A percentile compares a stretch with the other conserved stretches of the same genome.
Conservation (phyloP, 164 flowering plant genomes). For the Sedum album region DNA sequence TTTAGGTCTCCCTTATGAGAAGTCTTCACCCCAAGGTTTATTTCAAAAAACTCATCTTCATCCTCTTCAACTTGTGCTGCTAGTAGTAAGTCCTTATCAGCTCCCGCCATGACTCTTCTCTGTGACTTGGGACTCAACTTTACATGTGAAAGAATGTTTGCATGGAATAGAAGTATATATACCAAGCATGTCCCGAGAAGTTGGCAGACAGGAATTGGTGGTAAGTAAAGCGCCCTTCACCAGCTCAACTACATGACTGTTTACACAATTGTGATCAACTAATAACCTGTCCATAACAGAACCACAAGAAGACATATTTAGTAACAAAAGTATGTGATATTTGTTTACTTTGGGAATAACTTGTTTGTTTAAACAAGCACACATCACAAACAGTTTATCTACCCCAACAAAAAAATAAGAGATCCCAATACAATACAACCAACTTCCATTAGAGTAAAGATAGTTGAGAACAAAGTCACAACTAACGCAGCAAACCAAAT, state of each 20-base stretch:
- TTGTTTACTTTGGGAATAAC: not conserved
- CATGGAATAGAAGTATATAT: not conserved
- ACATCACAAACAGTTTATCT: not conserved
- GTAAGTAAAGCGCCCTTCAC: conserved; percentile 39
- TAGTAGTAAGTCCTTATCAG: not conserved
- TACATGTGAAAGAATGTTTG: not conserved
- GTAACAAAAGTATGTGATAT: not conserved
- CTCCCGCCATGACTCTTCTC: not conserved
- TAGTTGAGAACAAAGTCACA: not conserved
- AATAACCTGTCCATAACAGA: conserved; percentile 1
- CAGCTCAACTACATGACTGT: conserved; percentile 21
- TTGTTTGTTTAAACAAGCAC: not conserved
- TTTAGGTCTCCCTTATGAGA: conserved; percentile 19
- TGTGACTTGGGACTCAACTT: no score
- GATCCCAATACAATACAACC: not conserved
- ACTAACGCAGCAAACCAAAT: not conserved
- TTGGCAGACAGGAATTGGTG: conserved; percentile 15
- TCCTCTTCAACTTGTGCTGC: conserved; percentile 14
- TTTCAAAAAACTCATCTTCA: conserved; percentile 56
- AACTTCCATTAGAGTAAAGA: not conserved
- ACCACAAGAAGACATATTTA: not conserved
- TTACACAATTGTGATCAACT: not conserved
- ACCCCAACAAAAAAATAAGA: not conserved
- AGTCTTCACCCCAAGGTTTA: conserved; percentile 31
- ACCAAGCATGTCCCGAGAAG: not conserved